Base-by-base conservation (phyloP, 2,329 filamentous ascomycete genomes). In the Claviceps monticola region DNA sequence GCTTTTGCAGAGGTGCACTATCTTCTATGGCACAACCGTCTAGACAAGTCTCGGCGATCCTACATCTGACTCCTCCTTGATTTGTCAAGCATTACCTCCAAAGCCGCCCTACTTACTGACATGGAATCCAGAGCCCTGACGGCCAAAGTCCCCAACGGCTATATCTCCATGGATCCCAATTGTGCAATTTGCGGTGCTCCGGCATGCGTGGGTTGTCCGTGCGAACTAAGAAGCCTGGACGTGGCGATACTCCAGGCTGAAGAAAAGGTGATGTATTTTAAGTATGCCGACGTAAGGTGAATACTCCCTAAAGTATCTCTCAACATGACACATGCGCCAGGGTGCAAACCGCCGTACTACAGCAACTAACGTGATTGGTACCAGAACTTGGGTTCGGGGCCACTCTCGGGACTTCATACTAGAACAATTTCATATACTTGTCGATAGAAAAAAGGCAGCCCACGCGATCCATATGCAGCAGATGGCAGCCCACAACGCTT, bases 361-460 rank as follows among this genome's bases (percentile, higher is more conserved):
- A 44, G 17, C 51, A 49, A 56, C 59, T 59, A 46, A 60, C 44
- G 41, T 36, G 29, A 19, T 21, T 21, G n/a, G 19, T 34, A 19
- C 29, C 55, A 84, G 81, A 51, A 66, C 69, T 52, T 84, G 81
- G 81, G 82, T 84, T 52, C 75, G 79, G 54, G 72, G 71, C 54
- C 80, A 82, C 58, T 80, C 81, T 53, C 79, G 83, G 64, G 80
- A 84, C 62, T 83, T 82, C 61, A 83, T 84, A 60, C 74, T 84
- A 53, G 74, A 78, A 57, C 82, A 84, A 66, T 84, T 82, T 64
- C 70, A 73, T 52, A 68, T 78, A 44, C 75, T 83, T 57, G 78
- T 76, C 23, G 76, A 82, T 57, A 74, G 78, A 48, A 78, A 81
- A 55, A 80, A 81, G 62, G 71, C 71, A 54, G 71, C 72, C 45